phyloP scores from a whole-genome alignment of 306 rosid genomes.

The Amphicarpaea edgeworthii region DNA sequence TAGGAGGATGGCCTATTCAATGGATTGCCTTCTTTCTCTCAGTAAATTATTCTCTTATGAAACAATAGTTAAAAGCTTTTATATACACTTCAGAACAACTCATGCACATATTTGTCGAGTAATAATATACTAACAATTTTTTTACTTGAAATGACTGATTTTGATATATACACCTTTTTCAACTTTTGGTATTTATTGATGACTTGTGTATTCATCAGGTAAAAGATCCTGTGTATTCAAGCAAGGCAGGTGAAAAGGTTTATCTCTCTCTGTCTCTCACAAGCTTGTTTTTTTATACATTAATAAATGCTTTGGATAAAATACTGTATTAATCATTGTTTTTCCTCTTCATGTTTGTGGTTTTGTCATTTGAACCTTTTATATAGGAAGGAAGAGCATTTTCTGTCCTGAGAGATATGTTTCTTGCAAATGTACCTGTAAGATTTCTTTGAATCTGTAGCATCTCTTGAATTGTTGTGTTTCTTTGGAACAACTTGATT shows the following conservation, averaged over 20 bases:
- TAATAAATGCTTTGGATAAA: slow-evolving; percentile 33
- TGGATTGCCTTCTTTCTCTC: no score
- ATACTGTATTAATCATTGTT: slow-evolving; percentile 3
- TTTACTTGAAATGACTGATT: not conserved
- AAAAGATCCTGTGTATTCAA: slow-evolving; percentile 51
- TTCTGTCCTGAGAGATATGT: slow-evolving; percentile 66
- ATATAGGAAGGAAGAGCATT: slow-evolving; percentile 68
- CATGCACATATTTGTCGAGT: not conserved
- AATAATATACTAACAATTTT: not conserved
- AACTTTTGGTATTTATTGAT: slow-evolving; percentile 33
- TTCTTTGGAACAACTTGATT: not conserved
- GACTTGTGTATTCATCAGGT: slow-evolving; percentile 56
- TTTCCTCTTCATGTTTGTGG: slow-evolving; percentile 15
- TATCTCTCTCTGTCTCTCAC: slow-evolving; percentile 20
- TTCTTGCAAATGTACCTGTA: slow-evolving; percentile 89
- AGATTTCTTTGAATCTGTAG: slow-evolving; percentile 43
- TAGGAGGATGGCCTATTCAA: no score
- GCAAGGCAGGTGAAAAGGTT: slow-evolving; percentile 63
- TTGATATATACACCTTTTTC: slow-evolving; percentile 14
- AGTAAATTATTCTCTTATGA: not conserved
- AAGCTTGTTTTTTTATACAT: slow-evolving; percentile 22
- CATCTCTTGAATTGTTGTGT: slow-evolving; percentile 25
- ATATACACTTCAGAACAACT: not conserved
- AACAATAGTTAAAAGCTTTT: not conserved
- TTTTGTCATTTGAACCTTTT: slow-evolving; percentile 40